phyloP scores from a whole-genome alignment of 768 basidiomycete species.

The Crassisporium funariophilum region DNA sequence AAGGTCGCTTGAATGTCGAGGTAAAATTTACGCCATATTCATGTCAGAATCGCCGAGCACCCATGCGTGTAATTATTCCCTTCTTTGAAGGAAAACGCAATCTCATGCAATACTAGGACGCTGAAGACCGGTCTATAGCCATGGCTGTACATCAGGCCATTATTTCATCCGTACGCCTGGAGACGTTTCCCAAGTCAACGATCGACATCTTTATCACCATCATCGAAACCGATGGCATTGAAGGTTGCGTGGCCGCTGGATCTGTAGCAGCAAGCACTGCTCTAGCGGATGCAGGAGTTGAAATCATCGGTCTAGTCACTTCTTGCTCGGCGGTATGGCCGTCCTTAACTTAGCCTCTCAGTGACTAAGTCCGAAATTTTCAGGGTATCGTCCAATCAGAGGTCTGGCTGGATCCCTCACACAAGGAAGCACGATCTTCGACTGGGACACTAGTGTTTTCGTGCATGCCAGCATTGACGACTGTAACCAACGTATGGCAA shows the following conservation, averaged over 20 bases:
- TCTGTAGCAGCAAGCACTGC: constrained; percentile 88
- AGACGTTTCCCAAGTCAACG: constrained; percentile 90
- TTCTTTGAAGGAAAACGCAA: constrained; percentile 8
- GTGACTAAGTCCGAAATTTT: constrained; percentile 6
- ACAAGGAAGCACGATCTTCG: constrained; percentile 60
- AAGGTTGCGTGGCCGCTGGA: constrained; percentile 85
- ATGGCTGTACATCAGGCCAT: constrained; percentile 86
- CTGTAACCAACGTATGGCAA: constrained; percentile 86
- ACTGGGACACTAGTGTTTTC: constrained; percentile 75
- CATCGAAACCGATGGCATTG: constrained; percentile 91
- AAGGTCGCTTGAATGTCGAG: constrained; percentile 89
- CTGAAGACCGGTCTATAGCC: constrained; percentile 87
- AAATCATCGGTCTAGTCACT: constrained; percentile 85
- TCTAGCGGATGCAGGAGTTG: constrained; percentile 90
- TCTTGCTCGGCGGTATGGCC: constrained; percentile 76
- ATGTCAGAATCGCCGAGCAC: constrained; percentile 72
- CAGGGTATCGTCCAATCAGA: constrained; percentile 61
- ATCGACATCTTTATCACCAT: constrained; percentile 91
- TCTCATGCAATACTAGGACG: constrained; percentile 63
- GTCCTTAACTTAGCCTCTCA: not conserved
- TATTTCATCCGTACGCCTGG: constrained; percentile 79
- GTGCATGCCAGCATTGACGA: constrained; percentile 86
- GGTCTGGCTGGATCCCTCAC: constrained; percentile 81
- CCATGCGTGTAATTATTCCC: constrained; percentile 70
- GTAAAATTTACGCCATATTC: constrained; percentile 98